These are phyloP conservation scores for Trichoderma asperellum DNA, from an alignment of 2,329 filamentous ascomycete species.

Conservation along the genomic window DNA sequence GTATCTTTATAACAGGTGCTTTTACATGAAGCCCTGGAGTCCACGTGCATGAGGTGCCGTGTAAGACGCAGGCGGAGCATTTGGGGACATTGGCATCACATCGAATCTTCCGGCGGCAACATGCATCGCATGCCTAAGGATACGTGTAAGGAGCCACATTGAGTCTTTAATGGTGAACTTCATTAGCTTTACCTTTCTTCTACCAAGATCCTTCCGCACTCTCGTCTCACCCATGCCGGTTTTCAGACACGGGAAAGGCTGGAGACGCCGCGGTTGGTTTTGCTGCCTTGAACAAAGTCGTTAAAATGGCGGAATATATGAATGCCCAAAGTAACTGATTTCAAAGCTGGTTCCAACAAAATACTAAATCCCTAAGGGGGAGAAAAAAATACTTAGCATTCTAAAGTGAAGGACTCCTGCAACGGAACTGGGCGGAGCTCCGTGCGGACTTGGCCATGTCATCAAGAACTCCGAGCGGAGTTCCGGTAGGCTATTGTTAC, in stretches of 20 bases:
- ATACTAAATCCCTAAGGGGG: background rate
- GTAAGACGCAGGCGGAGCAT: background rate
- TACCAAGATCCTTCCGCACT: background rate
- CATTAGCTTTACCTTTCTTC: background rate
- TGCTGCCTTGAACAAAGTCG: background rate
- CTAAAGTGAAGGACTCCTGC: background rate
- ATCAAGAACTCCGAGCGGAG: background rate
- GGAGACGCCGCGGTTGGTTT: background rate
- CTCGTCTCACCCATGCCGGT: background rate
- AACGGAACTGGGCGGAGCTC: background rate
- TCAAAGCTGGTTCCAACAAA: background rate
- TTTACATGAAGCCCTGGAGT: background rate
- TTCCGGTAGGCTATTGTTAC: background rate
- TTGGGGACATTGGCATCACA: background rate
- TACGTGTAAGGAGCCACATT: background rate
- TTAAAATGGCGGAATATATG: background rate
- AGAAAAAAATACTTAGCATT: background rate
- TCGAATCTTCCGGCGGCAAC: background rate
- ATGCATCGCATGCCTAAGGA: background rate
- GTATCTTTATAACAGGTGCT: background rate
- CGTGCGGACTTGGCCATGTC: background rate
- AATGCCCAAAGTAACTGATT: background rate
- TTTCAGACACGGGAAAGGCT: background rate
- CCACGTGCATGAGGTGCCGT: background rate
- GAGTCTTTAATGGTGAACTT: background rate